Conservation (phyloP, 176 grass and related monocot species). For the Rhynchospora tenuis region DNA sequence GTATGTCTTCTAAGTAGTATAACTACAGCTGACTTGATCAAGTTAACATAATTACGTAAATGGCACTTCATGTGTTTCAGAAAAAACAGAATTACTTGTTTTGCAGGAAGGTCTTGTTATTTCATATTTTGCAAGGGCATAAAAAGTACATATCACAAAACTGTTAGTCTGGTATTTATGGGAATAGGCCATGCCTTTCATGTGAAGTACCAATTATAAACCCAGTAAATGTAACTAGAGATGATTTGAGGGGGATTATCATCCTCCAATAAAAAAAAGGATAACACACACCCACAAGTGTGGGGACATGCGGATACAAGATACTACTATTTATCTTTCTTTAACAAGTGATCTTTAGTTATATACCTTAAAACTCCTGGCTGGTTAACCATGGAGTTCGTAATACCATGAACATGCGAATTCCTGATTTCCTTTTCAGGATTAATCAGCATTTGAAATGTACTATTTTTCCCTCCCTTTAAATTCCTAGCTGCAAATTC, state of each 20-base stretch:
- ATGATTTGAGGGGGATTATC: not conserved
- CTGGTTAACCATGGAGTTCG: constrained; percentile 45
- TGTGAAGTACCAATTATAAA: not conserved
- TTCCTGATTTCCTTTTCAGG: constrained; percentile 31
- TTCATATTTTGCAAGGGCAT: not conserved
- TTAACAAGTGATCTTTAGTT: not conserved
- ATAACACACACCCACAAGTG: not conserved
- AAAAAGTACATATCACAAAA: not conserved
- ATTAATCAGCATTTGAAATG: constrained; percentile 80
- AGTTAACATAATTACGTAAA: not conserved
- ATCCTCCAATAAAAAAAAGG: not conserved
- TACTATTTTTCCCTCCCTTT: constrained; percentile 69
- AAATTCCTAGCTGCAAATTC: constrained; percentile 70
- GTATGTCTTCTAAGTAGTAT: too few relatives aligned
- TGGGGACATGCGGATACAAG: too few relatives aligned
- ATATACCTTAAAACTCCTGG: constrained; percentile 60
- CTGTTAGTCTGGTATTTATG: not conserved
- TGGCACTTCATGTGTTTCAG: not conserved
- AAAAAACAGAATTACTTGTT: not conserved
- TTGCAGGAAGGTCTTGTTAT: not conserved
- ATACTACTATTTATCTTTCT: not conserved
- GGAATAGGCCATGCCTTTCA: not conserved
- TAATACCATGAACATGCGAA: constrained; percentile 19
- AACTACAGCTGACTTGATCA: not conserved
- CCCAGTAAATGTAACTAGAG: not conserved